phyloP scores from a whole-genome alignment of 371 early-diverging fungal genomes.

The Mortierella sp. region DNA sequence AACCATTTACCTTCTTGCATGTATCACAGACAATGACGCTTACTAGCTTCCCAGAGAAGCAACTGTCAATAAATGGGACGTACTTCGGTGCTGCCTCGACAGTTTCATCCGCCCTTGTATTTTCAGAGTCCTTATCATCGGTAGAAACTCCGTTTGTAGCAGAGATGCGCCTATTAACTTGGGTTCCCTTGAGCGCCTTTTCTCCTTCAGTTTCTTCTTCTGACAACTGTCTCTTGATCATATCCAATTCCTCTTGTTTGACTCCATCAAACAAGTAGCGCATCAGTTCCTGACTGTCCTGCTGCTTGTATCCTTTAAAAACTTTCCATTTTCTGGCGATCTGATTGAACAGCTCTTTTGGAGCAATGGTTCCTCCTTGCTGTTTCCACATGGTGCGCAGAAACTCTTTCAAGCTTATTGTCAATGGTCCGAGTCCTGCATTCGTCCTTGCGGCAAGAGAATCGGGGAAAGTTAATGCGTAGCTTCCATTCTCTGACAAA shows the following conservation, averaged over 20 bases:
- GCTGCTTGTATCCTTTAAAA: slow-evolving; percentile 69
- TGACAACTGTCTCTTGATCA: slow-evolving; percentile 37
- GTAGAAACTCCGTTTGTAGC: neutral
- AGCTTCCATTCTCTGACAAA: slow-evolving; percentile 23
- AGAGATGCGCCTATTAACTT: neutral
- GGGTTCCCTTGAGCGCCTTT: neutral
- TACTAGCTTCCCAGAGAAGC: slow-evolving; percentile 74
- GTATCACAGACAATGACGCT: slow-evolving; percentile 71
- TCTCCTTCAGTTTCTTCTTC: slow-evolving; percentile 8
- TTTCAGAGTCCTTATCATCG: neutral
- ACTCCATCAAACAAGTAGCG: slow-evolving; percentile 72
- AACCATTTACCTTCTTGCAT: slow-evolving; percentile 63
- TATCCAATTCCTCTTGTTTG: slow-evolving; percentile 63
- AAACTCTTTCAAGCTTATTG: slow-evolving; percentile 44
- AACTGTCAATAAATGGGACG: slow-evolving; percentile 70
- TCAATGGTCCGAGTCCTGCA: slow-evolving; percentile 48
- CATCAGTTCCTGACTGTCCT: slow-evolving; percentile 78
- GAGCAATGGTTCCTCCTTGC: slow-evolving; percentile 58
- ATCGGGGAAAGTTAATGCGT: slow-evolving; percentile 1
- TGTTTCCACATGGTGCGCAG: slow-evolving; percentile 51
- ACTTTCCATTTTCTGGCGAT: slow-evolving; percentile 64
- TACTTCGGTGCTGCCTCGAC: slow-evolving; percentile 34
- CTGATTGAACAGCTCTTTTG: slow-evolving; percentile 62
- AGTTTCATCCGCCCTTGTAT: neutral
- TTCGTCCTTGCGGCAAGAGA: slow-evolving; percentile 50